Evolutionary conservation across 2,329 filamentous ascomycete species (phyloP).

Genomic region (Lojkania enalia): DNA sequence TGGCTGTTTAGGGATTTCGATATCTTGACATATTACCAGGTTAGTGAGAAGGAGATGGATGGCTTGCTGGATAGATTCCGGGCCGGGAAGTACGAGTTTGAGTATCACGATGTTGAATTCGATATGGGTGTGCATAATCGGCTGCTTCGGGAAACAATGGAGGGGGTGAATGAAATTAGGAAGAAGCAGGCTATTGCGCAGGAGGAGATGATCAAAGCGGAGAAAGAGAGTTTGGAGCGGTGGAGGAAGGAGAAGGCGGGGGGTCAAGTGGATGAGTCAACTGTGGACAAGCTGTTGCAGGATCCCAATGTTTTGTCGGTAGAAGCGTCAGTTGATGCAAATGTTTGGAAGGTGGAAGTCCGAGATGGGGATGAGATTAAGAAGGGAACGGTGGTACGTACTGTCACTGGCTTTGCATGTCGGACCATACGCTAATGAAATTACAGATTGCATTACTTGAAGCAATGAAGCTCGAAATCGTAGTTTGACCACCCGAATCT

Average conservation of each 20-base stretch:
- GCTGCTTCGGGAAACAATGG: slow-evolving; percentile 50
- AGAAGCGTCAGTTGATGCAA: slow-evolving; percentile 51
- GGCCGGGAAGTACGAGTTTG: slow-evolving; percentile 56
- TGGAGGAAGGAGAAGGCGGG: slow-evolving; percentile 51
- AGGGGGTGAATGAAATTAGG: slow-evolving; percentile 54
- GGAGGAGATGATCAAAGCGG: slow-evolving; percentile 52
- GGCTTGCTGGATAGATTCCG: slow-evolving; percentile 52
- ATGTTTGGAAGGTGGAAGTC: slow-evolving; percentile 52
- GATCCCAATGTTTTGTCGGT: slow-evolving; percentile 45
- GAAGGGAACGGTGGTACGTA: slow-evolving; percentile 35
- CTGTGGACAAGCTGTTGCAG: slow-evolving; percentile 54
- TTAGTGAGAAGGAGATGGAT: slow-evolving; percentile 57
- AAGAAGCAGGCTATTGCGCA: slow-evolving; percentile 53
- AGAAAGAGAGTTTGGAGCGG: slow-evolving; percentile 49
- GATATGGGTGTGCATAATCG: slow-evolving; percentile 61
- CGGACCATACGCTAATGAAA: neutral
- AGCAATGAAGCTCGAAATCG: slow-evolving; percentile 53
- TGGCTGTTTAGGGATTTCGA: slow-evolving; percentile 64
- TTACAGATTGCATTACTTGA: slow-evolving; percentile 47
- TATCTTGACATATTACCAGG: slow-evolving; percentile 59
- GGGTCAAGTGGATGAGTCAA: slow-evolving; percentile 52
- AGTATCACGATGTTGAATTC: slow-evolving; percentile 55
- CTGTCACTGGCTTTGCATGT: neutral
- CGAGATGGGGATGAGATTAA: slow-evolving; percentile 43
- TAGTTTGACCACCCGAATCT: slow-evolving; percentile 46